phyloP scores from a whole-genome alignment of 2,329 filamentous ascomycete genomes.

The Cercospora zeae-maydis region DNA sequence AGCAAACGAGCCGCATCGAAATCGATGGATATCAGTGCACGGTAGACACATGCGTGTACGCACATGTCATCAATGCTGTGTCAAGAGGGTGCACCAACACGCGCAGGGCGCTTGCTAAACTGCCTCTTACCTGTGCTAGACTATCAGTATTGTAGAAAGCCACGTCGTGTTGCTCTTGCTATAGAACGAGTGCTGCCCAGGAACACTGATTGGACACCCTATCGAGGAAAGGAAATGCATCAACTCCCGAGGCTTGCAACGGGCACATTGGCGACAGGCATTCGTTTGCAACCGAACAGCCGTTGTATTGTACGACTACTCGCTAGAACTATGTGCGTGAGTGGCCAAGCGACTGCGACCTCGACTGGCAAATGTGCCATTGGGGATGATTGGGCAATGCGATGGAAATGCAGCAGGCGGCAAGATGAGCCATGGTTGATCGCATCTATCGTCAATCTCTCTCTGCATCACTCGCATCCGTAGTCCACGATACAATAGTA shows the following conservation, averaged over 20 bases:
- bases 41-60: neutral
- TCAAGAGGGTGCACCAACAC: neutral
- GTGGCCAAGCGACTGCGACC: no score
- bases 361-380: no score
- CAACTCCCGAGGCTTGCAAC: no score
- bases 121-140: neutral
- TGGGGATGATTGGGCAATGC: neutral
- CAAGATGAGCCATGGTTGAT: neutral
- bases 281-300: no score
- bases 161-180: neutral
- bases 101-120: neutral
- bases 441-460: neutral
- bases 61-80: neutral
- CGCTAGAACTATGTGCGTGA: no score
- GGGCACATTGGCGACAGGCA: no score
- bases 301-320: no score
- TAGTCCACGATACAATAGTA: no score
- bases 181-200: neutral
- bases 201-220: neutral
- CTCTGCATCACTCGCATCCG: neutral
- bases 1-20: neutral
- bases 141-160: no score
- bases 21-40: neutral
- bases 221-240: neutral
- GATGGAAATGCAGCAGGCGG: neutral